Base-by-base conservation (phyloP, 257 asterid species). In the Ilex asprella region DNA sequence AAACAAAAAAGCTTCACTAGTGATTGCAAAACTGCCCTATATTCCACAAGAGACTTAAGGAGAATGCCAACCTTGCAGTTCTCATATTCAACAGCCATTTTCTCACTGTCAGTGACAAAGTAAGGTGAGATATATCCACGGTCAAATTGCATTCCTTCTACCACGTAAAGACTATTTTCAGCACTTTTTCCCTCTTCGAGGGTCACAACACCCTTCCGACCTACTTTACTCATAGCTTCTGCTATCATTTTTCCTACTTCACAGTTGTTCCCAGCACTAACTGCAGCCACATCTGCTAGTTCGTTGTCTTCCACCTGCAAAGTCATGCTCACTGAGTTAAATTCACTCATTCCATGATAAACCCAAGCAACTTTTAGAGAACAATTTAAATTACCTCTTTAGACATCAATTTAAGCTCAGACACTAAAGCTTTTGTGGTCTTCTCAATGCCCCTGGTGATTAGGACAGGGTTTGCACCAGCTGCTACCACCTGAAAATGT, bases 111-210 rank as follows among this genome's bases (percentile, higher is more conserved):
- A 0, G 99, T 93, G 6, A 92, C 96, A 27, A 87, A 89, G 74
- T 93, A 89, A 56, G 97, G 97, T 54, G 97, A 93, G 50, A 84
- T 84, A 51, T 85, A 89, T 55, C 97, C 99, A 71, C 99, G 96
- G 21, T 93, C 99, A 66, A 93, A 93, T 67, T 93, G 97, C 99
- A 93, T 93, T 59, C 97, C 97, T 73, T 93, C 99, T 56, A 89
- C 97, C 52, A 93, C 97, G 67, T 88, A 80, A 13, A 93, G 87
- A 66, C 74, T 76, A 82, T 87, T 93, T 58, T 89, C 97, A 2
- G 96, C 95, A 73, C 99, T 86, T 76, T 86, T 90, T 16, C 97
- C 99, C 76, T 93, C 97, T 75, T 93, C 97, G 31, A 93, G 97
- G 16, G 99, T 89, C 66, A 93, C 99, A 46, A 93, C 96, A 66